Conservation (phyloP, 306 rosid species). For the Ormosia semicastrata region DNA sequence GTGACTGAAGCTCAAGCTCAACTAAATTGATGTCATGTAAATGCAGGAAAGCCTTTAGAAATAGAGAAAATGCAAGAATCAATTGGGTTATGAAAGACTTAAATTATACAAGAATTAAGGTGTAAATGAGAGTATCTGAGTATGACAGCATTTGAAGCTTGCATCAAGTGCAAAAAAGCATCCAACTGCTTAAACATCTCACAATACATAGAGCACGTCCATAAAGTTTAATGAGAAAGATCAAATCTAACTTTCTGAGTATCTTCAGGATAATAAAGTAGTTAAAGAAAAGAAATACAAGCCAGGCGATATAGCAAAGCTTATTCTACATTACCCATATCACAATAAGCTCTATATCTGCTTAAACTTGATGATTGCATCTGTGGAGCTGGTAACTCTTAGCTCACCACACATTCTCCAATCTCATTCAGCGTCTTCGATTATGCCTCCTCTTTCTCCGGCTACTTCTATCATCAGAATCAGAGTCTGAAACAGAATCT, state of each 20-base stretch:
- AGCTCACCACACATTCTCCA: background rate
- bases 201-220: background rate
- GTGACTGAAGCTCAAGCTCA: background rate
- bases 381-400: background rate
- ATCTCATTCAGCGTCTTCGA: slow-evolving; percentile 44
- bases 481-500: slow-evolving; percentile 47
- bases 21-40: background rate
- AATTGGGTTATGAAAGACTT: background rate
- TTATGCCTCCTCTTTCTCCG: slow-evolving; percentile 64
- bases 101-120: background rate
- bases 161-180: slow-evolving; percentile 10
- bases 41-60: background rate
- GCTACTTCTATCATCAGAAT: slow-evolving; percentile 66
- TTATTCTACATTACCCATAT: slow-evolving; percentile 24
- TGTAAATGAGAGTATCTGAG: background rate
- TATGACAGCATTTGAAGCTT: background rate
- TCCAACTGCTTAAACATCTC: slow-evolving; percentile 17
- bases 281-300: slow-evolving; percentile 1
- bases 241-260: slow-evolving; percentile 15
- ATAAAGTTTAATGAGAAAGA: background rate
- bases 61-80: background rate
- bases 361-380: background rate
- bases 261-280: slow-evolving; percentile 8
- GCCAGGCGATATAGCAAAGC: slow-evolving; percentile 7
- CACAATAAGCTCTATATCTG: slow-evolving; percentile 22